Conservation (phyloP, 768 basidiomycete species). For the Lentinula boryana region DNA sequence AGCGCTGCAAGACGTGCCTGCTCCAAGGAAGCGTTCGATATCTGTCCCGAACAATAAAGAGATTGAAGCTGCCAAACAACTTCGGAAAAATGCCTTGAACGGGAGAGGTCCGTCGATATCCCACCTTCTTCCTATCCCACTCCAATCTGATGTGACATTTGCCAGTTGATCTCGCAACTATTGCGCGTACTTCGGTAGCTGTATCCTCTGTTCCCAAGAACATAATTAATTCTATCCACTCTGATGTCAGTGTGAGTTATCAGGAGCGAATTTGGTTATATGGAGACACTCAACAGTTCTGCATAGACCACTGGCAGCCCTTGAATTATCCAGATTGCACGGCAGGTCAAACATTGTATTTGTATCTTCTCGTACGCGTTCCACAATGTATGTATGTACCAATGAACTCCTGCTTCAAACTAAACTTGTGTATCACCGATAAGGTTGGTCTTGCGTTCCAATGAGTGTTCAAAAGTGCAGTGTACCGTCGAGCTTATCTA, state of each 20-base stretch:
- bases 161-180: conserved; percentile 61
- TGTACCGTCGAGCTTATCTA: no score
- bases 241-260: neutral
- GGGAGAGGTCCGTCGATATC: conserved; percentile 35
- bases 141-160: neutral
- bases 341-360: neutral
- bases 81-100: conserved; percentile 74
- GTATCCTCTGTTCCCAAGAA: conserved; percentile 25
- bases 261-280: neutral
- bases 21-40: conserved; percentile 26
- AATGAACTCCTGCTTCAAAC: no score
- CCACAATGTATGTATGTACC: no score
- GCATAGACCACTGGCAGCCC: no score
- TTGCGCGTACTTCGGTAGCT: conserved; percentile 79
- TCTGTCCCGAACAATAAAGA: conserved; percentile 58
- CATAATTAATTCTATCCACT: neutral
- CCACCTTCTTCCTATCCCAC: conserved; percentile 12
- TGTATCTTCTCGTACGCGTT: neutral
- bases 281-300: no score
- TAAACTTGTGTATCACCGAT: neutral
- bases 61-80: conserved; percentile 39
- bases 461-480: no score
- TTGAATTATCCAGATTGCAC: neutral
- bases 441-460: no score
- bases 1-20: conserved; percentile 10